Conservation (phyloP, 495 filamentous ascomycete species). For the Filosporella fistucella region DNA sequence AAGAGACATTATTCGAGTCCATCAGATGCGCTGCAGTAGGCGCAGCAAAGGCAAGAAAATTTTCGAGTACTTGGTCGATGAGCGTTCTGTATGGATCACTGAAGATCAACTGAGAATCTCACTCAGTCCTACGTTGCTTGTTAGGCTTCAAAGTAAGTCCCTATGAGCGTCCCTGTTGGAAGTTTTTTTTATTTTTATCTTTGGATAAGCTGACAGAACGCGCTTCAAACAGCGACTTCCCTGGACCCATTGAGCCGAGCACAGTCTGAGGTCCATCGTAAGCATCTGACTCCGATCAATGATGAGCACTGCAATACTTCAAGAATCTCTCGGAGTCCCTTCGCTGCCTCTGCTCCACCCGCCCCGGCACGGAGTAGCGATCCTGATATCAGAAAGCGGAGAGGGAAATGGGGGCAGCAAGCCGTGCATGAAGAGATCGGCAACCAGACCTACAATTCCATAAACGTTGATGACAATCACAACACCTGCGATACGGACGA, state of each 20-base stretch:
- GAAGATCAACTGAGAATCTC: conserved; percentile 19
- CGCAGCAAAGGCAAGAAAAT: conserved; percentile 20
- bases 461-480: neutral
- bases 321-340: too few relatives aligned
- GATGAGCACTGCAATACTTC: too few relatives aligned
- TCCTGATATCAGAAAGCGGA: neutral
- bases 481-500: neutral
- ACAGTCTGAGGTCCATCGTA: conserved; percentile 12
- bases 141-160: conserved; percentile 11
- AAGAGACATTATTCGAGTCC: conserved; percentile 11
- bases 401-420: too few relatives aligned
- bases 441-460: neutral
- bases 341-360: too few relatives aligned
- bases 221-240: conserved; percentile 16
- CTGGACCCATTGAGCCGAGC: conserved; percentile 11
- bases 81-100: conserved; percentile 8
- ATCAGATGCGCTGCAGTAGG: conserved; percentile 11
- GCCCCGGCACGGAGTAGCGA: neutral
- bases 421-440: conserved; percentile 4
- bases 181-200: too few relatives aligned
- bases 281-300: too few relatives aligned
- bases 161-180: conserved; percentile 11
- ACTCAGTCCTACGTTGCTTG: conserved; percentile 13
- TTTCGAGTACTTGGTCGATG: conserved; percentile 17
- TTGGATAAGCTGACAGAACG: too few relatives aligned